Base-by-base conservation (phyloP, 2,329 filamentous ascomycete genomes). In the Domatiomyces catenatus region DNA sequence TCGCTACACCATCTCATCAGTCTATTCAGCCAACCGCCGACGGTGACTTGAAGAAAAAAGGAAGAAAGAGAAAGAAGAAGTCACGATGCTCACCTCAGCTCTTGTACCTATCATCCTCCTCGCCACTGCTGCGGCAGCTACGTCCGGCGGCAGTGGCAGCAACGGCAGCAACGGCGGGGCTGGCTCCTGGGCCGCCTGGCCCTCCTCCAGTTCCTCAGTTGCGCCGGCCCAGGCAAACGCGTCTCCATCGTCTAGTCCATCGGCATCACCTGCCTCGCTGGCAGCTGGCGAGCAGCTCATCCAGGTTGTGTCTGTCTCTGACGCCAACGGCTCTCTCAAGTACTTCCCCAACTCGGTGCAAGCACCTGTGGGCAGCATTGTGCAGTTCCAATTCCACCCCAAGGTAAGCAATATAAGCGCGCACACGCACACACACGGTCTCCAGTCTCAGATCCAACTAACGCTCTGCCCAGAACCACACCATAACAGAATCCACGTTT, bases 401-500 rank as follows among this genome's bases (percentile, higher is more conserved):
- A 70, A 69, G 63, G 69, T 71, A 62, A 47, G 60, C 52, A 15
- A 36, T 32, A 22, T 46, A 28, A 42, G 42, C 26, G 44, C 48
- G 12, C 17, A 18, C 19, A 17, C 8, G 28, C 22, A 18, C n/a
- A n/a, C n/a, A n/a, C n/a, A n/a, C n/a, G n/a, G n/a, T n/a, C n/a
- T n/a, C 42, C 17, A 19, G 26, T 49, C 19, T 44, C 45, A 22
- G 15, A 17, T 18, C 12, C 20, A 28, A 22, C 46, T 49, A 39
- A 52, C 50, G 26, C 22, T 20, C 8, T 15, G 10, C 39, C 3
- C 49, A 74, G 71, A 89, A 89, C 72, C 85, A 90, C 75, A 88
- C 84, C 48, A 79, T 88, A 52, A 84, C 81, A 15, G 83, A 88
- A 71, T 86, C 84, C 46, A 79, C 74, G 60, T 90, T 89, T 61